Percentiles rank a stretch among this genome's conserved stretches.
These are phyloP conservation scores for Lactarius akahatsu DNA, from an alignment of 768 basidiomycete genomes.

Conservation along the genomic window DNA sequence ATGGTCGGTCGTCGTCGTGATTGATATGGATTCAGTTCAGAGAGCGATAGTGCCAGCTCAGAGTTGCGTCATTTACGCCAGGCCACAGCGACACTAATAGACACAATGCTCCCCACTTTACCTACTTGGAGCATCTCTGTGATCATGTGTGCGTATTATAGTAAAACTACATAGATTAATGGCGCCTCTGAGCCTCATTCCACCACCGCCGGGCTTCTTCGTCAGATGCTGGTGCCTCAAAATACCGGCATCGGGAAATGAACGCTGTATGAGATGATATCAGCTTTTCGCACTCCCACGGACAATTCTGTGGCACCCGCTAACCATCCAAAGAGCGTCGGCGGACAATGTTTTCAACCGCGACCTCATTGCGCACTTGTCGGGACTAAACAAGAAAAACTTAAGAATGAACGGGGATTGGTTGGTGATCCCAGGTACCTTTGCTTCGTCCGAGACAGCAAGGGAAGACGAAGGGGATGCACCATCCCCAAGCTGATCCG, in stretches of 20 bases:
- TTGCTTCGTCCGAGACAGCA: conserved; percentile 65
- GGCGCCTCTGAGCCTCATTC: conserved; percentile 40
- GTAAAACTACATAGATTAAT: conserved; percentile 12
- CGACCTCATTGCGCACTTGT: conserved; percentile 72
- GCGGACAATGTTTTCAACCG: conserved; percentile 70
- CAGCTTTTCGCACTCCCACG: conserved; percentile 4
- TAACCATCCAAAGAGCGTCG: conserved; percentile 69
- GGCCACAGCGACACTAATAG: neutral
- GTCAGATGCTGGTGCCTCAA: conserved; percentile 62
- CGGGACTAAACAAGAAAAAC: conserved; percentile 47
- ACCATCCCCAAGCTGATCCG: conserved; percentile 43
- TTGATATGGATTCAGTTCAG: neutral
- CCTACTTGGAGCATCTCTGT: neutral
- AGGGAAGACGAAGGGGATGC: conserved; percentile 46
- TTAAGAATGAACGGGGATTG: conserved; percentile 10
- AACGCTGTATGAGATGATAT: conserved; percentile 53
- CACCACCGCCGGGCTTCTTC: conserved; percentile 56
- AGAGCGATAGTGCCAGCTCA: neutral
- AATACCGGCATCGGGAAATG: conserved; percentile 75
- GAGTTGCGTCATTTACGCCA: conserved; percentile 18
- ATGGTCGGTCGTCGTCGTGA: neutral
- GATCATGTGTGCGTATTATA: neutral
- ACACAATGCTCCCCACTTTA: neutral
- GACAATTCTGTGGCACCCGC: conserved; percentile 28
- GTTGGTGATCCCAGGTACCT: conserved; percentile 45